Evolutionary conservation across 164 flowering plant species (phyloP).

Genomic region (Echeveria elegans): DNA sequence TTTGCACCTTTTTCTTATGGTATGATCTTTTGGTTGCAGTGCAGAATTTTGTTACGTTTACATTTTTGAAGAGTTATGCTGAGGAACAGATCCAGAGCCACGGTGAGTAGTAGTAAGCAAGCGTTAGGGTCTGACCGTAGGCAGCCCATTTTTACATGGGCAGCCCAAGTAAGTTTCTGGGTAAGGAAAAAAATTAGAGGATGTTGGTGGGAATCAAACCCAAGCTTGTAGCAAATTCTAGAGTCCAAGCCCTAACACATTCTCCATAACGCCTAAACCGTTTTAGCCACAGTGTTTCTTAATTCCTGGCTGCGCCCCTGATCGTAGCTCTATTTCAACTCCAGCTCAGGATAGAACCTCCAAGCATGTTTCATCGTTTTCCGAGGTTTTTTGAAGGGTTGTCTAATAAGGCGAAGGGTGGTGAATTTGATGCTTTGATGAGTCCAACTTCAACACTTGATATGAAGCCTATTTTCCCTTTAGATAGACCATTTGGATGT

Average conservation of each 20-base stretch:
- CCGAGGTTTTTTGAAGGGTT: conserved; percentile 22
- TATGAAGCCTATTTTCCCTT: conserved; percentile 19
- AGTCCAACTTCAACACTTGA: conserved; percentile 45
- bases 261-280: too few species aligned
- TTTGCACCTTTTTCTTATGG: not conserved
- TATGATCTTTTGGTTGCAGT: not conserved
- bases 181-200: too few species aligned
- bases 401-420: conserved; percentile 9
- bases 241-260: too few species aligned
- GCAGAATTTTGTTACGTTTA: not conserved
- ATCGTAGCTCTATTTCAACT: conserved; percentile 23
- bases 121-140: conserved; percentile 36
- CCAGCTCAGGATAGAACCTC: conserved; percentile 19
- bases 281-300: too few species aligned
- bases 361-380: conserved; percentile 24
- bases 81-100: conserved; percentile 7
- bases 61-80: conserved; percentile 5
- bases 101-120: conserved; percentile 30
- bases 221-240: too few species aligned
- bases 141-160: too few species aligned
- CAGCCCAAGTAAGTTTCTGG: too few species aligned
- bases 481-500: conserved; percentile 18
- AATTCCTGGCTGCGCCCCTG: too few species aligned
- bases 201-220: too few species aligned
- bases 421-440: conserved; percentile 10